Evolutionary conservation across 2,329 filamentous ascomycete species (phyloP), one percentile per base, ranked within the genome.

Genomic region (Aspergillus fructus): DNA sequence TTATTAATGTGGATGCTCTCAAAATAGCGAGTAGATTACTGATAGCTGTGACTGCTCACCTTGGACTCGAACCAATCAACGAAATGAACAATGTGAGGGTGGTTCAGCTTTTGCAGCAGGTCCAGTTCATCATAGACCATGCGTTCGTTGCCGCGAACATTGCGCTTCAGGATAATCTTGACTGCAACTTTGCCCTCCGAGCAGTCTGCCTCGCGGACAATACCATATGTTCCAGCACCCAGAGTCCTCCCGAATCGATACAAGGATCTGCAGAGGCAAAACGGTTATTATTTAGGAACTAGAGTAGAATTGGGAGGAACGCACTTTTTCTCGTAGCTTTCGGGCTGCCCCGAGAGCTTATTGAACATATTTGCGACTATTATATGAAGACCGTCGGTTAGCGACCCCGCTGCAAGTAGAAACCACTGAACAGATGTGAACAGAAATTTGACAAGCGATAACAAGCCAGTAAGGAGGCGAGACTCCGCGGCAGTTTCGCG

Each of bases 121-220:
- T 92, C 85, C 68, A 99, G 83, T 80, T 99, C 94, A 75, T 99
- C 94, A 74, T 96, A 94, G 41, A 99, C 94, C 94, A 99, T 99
- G 75, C 89, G 87, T 81, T 99, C 94, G 69, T 97, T 97, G 64
- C 93, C 93, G 75, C 93, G 96, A 73, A 99, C 93, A 77, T 96
- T 97, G 82, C 96, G 97, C 85, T 99, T 99, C 71, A 97, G 81
- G 76, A 99, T 99, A 74, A 99, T 97, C 83, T 99, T 99, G 77
- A 99, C 85, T 41, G 94, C 94, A 60, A 96, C 93, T 81, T 96
- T 89, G 74, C 91, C 62, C 21, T 84, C 83, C 42, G 89, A 86
- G 66, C 90, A 85, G 61, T 97, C 92, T 59, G 94, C 94, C 78
- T 99, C 94, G 68, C 94, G 87, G 70, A 99, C 94, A 70, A 99